Conservation (phyloP, 345 rosid genomes). For the Gossypium anomalum region DNA sequence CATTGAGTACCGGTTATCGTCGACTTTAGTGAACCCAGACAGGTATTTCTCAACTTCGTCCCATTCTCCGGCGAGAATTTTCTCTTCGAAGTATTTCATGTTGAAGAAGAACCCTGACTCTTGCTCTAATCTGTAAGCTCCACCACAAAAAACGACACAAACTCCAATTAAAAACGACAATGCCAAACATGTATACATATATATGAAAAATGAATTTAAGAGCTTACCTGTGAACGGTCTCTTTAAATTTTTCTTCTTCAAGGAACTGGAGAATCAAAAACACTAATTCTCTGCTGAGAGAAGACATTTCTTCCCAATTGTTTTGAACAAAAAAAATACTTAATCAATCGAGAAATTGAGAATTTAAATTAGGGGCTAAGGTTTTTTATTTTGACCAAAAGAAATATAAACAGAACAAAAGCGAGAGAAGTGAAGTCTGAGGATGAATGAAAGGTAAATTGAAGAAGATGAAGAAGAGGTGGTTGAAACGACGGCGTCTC, state of each 20-base stretch:
- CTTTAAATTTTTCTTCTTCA: slow-evolving; percentile 69
- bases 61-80: slow-evolving; percentile 34
- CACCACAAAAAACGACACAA: slow-evolving; percentile 2
- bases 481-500: slow-evolving; percentile 17
- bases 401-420: too few species aligned
- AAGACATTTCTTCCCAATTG: slow-evolving; percentile 38
- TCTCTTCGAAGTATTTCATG: slow-evolving; percentile 33
- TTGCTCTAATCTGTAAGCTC: slow-evolving; percentile 20
- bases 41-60: slow-evolving; percentile 36
- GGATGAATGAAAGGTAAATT: neutral
- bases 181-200: neutral
- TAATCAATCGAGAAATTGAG: neutral
- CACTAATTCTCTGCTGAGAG: slow-evolving; percentile 70
- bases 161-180: slow-evolving; percentile 12
- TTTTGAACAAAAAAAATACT: too few species aligned
- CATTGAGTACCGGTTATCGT: slow-evolving; percentile 43
- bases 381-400: neutral
- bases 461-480: neutral
- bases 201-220: neutral
- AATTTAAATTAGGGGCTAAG: neutral
- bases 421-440: too few species aligned
- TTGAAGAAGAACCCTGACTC: slow-evolving; percentile 36
- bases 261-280: slow-evolving; percentile 72
- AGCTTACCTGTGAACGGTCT: slow-evolving; percentile 60
- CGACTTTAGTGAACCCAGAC: slow-evolving; percentile 35